Evolutionary conservation across 176 grass and related monocot species (phyloP), one percentile per base, ranked within the genome.

Genomic region (Coix lacrymajobi): DNA sequence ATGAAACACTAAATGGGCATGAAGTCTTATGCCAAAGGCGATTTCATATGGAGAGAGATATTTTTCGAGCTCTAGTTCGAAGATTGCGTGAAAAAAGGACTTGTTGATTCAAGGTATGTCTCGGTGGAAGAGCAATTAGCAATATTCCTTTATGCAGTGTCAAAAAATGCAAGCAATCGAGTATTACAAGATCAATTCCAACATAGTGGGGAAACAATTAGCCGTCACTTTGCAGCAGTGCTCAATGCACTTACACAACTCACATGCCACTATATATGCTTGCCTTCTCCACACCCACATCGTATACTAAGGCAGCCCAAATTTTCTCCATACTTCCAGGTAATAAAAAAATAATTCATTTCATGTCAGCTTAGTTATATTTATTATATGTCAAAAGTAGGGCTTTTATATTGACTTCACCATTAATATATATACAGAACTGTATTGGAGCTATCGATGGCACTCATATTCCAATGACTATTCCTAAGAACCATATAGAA

Each of bases 151-250:
- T 69, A 80, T 39, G 28, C 77, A 67, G 1, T 57, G 20, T 81
- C 46, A 40, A 57, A n/a, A 80, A 80, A 43, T 37, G 78, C 44
- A 80, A 52, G 33, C 29, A 85, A 77, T 30, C 14, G 1, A 10
- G 61, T 20, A 26, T 33, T 84, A 16, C 43, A 84, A 69, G 63
- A 77, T 15, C 4, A 6, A 61, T 71, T 85, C 24, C 11, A 78
- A 19, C 74, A 85, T 19, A 70, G 36, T 61, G 83, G 45, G 63
- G 71, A 58, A 78, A 15, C 74, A 78, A 13, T 85, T 85, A n/a
- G n/a, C n/a, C n/a, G n/a, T n/a, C n/a, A n/a, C n/a, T n/a, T n/a
- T 10, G 11, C 20, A 37, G 26, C 0, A 0, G 38, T 72, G 51
- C 28, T 85, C 9, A 17, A 85, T 62, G 44, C 77, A 32, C 65